phyloP scores from a whole-genome alignment of 2,329 filamentous ascomycete species.

The Trichoderma sp. region DNA sequence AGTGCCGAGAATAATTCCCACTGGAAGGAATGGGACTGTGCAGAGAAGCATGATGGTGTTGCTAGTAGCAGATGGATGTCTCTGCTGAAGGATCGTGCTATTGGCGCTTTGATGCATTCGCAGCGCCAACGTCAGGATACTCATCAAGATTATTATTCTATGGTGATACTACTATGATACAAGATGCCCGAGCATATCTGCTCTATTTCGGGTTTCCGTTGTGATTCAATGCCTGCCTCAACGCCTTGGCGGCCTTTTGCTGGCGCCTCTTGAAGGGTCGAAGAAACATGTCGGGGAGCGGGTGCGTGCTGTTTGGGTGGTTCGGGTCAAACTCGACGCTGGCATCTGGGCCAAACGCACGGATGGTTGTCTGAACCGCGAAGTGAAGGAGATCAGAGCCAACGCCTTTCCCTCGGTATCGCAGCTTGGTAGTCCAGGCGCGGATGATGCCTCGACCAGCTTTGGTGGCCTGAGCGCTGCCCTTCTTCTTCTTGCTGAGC shows the following conservation, averaged over 20 bases:
- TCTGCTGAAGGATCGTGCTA: too few species aligned
- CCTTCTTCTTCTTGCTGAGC: slow-evolving; percentile 12
- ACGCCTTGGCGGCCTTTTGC: slow-evolving; percentile 51
- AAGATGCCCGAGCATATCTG: not conserved
- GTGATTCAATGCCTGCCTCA: slow-evolving; percentile 41
- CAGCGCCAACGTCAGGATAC: not conserved
- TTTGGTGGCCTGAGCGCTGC: slow-evolving; percentile 34
- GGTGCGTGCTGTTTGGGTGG: slow-evolving; percentile 70
- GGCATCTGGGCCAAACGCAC: slow-evolving; percentile 62
- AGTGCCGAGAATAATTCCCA: slow-evolving; percentile 2
- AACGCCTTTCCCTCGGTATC: slow-evolving; percentile 70
- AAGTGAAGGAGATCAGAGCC: slow-evolving; percentile 73
- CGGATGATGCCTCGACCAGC: slow-evolving; percentile 67
- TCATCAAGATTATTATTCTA: not conserved
- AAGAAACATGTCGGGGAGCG: slow-evolving; percentile 64
- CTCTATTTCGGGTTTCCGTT: not conserved
- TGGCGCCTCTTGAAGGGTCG: slow-evolving; percentile 59
- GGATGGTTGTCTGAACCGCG: slow-evolving; percentile 65
- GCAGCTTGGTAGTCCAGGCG: slow-evolving; percentile 75
- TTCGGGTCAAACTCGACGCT: slow-evolving; percentile 70
- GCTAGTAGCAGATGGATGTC: not conserved
- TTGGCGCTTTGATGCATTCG: not conserved
- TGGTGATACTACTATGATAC: slow-evolving; percentile 3
- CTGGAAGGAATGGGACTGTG: not conserved
- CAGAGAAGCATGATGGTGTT: not conserved